These are phyloP conservation scores for Tolypocladium tundrense DNA, from an alignment of 2,329 filamentous ascomycete genomes.

Conservation along the genomic window DNA sequence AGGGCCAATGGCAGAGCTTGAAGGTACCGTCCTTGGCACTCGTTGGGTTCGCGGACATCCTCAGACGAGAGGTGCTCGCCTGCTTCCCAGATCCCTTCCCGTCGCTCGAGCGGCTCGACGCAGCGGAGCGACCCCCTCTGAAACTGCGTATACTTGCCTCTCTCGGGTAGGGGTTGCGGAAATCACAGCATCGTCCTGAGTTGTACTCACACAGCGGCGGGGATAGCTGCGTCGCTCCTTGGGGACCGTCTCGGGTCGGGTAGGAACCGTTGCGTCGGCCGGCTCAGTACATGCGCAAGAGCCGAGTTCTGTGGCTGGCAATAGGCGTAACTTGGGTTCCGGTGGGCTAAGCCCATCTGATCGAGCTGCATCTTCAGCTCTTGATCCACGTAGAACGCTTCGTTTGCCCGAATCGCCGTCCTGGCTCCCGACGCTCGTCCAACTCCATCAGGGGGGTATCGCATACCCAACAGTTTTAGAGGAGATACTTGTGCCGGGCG, in stretches of 20 bases:
- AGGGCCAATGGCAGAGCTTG: neutral
- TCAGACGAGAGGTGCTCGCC: neutral
- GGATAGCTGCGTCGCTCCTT: neutral
- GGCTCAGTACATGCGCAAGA: neutral
- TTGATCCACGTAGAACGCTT: neutral
- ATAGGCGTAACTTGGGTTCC: neutral
- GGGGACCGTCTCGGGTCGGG: neutral
- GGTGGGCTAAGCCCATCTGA: neutral
- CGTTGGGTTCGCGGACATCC: neutral
- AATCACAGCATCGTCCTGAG: neutral
- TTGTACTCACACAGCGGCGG: constrained; percentile 1
- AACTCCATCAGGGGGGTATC: neutral
- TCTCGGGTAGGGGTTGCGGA: neutral
- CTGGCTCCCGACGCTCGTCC: neutral
- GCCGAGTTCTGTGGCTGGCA: neutral
- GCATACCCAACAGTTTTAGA: neutral
- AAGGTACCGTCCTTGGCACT: neutral
- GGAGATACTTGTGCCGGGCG: neutral
- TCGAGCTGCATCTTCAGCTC: constrained; percentile 1
- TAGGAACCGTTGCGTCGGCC: neutral
- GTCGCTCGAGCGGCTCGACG: neutral
- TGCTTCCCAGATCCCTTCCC: neutral
- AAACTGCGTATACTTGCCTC: neutral
- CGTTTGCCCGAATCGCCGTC: neutral
- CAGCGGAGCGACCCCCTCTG: neutral